Percentiles rank a stretch among this genome's conserved stretches.
Conservation (phyloP, 768 basidiomycete genomes). For the Tremella yokohamensis region DNA sequence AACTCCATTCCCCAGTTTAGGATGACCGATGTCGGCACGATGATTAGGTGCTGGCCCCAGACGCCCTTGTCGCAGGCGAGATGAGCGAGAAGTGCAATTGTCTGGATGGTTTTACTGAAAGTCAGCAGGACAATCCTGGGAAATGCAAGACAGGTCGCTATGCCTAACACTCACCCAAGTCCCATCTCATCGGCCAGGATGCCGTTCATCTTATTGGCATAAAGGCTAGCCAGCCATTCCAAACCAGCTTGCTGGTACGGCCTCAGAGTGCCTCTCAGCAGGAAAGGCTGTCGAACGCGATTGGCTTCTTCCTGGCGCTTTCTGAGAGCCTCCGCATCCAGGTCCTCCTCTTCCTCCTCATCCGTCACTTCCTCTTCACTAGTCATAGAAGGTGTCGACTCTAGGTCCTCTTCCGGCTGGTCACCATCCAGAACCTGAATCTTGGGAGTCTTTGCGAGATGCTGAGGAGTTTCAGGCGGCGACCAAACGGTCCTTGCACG, state of each 20-base stretch:
- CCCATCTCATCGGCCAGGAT: constrained; percentile 86
- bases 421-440: constrained; percentile 19
- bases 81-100: constrained; percentile 51
- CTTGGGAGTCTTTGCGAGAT: constrained; percentile 18
- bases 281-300: constrained; percentile 51
- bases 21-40: constrained; percentile 53
- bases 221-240: constrained; percentile 55
- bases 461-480: constrained; percentile 22
- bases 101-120: constrained; percentile 52
- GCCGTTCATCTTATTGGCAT: constrained; percentile 54
- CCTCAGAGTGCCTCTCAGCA: constrained; percentile 53
- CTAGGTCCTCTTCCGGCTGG: constrained; percentile 14
- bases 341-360: constrained; percentile 17
- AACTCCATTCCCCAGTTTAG: constrained; percentile 55
- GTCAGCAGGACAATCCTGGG: constrained; percentile 11
- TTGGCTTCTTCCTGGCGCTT: constrained; percentile 9
- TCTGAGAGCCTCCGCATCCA: constrained; percentile 9
- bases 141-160: background rate
- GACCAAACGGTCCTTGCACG: constrained; percentile 38
- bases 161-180: constrained; percentile 63
- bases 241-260: constrained; percentile 56
- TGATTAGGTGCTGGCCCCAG: constrained; percentile 54
- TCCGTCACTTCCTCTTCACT: constrained; percentile 21
- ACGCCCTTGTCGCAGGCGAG: constrained; percentile 52
- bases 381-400: constrained; percentile 12